Percentiles rank a stretch among this genome's conserved stretches.
Conservation (phyloP, 768 basidiomycete species). For the Boletus vermiculosoides region DNA sequence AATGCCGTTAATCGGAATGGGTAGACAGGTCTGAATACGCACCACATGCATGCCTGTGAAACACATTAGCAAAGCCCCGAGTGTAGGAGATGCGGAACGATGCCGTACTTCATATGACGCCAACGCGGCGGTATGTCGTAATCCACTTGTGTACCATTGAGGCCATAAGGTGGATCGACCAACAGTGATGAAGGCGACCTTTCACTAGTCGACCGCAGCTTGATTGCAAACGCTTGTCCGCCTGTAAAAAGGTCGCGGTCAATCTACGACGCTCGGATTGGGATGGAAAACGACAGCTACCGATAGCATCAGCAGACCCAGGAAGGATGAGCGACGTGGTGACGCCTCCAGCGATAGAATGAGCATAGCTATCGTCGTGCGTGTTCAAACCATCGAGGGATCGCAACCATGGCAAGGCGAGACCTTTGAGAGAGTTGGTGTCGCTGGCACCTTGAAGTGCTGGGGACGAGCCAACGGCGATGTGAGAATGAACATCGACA, state of each 20-base stretch:
- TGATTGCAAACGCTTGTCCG: constrained; percentile 78
- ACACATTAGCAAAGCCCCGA: constrained; percentile 3
- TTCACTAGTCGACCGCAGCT: constrained; percentile 66
- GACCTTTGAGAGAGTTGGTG: constrained; percentile 47
- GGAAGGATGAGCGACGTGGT: constrained; percentile 77
- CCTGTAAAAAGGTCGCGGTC: constrained; percentile 37
- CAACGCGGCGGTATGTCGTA: constrained; percentile 44
- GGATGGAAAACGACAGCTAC: constrained; percentile 27
- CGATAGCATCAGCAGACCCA: constrained; percentile 62
- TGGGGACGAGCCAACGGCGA: constrained; percentile 44
- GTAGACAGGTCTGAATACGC: constrained; percentile 29
- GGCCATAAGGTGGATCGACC: constrained; percentile 67
- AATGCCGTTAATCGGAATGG: neutral
- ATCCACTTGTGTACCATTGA: constrained; percentile 39
- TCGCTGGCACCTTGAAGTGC: constrained; percentile 46
- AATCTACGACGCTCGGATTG: neutral
- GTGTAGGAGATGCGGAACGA: neutral
- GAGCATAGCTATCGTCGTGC: constrained; percentile 60
- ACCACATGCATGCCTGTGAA: constrained; percentile 58
- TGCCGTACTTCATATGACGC: constrained; percentile 73
- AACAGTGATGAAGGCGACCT: constrained; percentile 66
- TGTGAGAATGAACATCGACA: constrained; percentile 59
- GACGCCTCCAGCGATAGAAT: constrained; percentile 65
- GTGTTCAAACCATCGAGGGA: constrained; percentile 74
- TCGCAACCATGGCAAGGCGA: constrained; percentile 58